These are phyloP conservation scores for Xylariales sp. DNA, from an alignment of 2,329 filamentous ascomycete species.

Conservation along the genomic window DNA sequence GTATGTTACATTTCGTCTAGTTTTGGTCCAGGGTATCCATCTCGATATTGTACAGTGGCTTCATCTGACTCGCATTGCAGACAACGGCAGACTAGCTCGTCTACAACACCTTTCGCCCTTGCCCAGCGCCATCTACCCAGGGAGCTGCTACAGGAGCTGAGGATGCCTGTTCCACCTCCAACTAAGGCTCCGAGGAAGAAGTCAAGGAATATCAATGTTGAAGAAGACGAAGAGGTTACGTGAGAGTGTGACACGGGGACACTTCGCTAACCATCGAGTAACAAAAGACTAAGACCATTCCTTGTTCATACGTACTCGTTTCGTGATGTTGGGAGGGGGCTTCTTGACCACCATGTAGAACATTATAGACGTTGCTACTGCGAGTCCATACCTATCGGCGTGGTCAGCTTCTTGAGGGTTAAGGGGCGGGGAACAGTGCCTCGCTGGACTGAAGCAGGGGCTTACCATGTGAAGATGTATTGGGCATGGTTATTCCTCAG, in stretches of 20 bases:
- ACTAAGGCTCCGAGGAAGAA: constrained; percentile 42
- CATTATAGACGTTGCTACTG: constrained; percentile 86
- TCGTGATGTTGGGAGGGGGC: constrained; percentile 66
- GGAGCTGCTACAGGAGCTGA: constrained; percentile 77
- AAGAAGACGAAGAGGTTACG: constrained; percentile 35
- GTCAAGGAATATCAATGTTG: constrained; percentile 31
- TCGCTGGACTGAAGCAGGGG: constrained; percentile 12
- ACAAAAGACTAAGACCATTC: constrained; percentile 54
- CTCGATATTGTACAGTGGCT: constrained; percentile 15
- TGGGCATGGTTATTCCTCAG: constrained; percentile 94
- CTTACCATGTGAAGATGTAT: constrained; percentile 98
- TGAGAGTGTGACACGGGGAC: too few relatives aligned
- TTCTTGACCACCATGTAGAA: constrained; percentile 93
- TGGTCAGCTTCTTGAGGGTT: constrained; percentile 8
- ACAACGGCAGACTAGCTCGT: constrained; percentile 69
- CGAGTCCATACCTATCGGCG: constrained; percentile 71
- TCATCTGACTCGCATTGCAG: constrained; percentile 38
- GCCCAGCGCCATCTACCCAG: constrained; percentile 77
- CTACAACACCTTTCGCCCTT: constrained; percentile 77
- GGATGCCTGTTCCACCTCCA: constrained; percentile 58
- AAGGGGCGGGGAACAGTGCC: background rate
- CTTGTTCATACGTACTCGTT: constrained; percentile 71
- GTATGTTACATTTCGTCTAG: constrained; percentile 44
- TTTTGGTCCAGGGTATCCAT: constrained; percentile 3
- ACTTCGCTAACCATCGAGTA: constrained; percentile 1